These are phyloP conservation scores for Perkinsus chesapeaki DNA, from an alignment of 169 alveolate genomes.

Conservation along the genomic window DNA sequence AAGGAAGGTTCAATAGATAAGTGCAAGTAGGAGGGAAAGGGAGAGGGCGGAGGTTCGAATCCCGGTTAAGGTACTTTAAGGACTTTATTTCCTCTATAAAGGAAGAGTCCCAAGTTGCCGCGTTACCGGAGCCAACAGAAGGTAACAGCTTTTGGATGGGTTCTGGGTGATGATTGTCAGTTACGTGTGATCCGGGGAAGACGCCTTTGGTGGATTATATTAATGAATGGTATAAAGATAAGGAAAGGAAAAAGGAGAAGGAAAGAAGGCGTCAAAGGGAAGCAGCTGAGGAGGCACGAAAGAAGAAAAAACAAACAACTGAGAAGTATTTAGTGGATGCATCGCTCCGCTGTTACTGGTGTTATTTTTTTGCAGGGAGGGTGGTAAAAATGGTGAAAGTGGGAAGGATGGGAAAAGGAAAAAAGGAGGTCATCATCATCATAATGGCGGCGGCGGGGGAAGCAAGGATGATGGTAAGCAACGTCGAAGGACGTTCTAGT, in stretches of 20 bases:
- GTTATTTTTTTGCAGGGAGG: not conserved
- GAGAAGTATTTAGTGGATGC: not conserved
- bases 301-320: not conserved
- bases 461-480: not conserved
- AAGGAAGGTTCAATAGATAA: not conserved
- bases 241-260: not conserved
- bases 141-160: not conserved
- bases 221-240: not conserved
- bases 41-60: not conserved
- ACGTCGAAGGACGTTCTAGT: too few relatives aligned
- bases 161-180: not conserved
- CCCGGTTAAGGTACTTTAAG: not conserved
- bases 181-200: not conserved
- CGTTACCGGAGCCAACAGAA: not conserved
- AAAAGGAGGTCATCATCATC: not conserved
- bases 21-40: not conserved
- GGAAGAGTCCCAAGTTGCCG: not conserved
- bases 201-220: not conserved
- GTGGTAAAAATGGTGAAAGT: not conserved
- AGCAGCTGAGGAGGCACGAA: not conserved
- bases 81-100: not conserved
- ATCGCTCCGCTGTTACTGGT: not conserved
- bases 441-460: not conserved
- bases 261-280: not conserved
- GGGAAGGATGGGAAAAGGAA: not conserved